A percentile compares a stretch with the other conserved stretches of the same genome.
These are phyloP conservation scores for Penicillium nordicum DNA, from an alignment of 2,329 filamentous ascomycete species.

Conservation along the genomic window DNA sequence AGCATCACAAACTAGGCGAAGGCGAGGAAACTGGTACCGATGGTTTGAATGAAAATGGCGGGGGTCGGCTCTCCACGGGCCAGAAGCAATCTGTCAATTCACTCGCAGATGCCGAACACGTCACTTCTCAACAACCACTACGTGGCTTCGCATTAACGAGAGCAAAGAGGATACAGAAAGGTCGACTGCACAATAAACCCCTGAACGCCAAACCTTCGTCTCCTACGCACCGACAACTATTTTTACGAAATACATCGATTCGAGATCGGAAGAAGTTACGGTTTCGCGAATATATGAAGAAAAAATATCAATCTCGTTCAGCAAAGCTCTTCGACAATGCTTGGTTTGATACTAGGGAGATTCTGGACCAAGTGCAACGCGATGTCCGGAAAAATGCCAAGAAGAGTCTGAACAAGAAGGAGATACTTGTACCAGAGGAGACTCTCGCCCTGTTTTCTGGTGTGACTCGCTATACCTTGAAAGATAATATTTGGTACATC, in stretches of 20 bases:
- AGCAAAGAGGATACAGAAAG: slow-evolving; percentile 2
- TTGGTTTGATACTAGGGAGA: slow-evolving; percentile 27
- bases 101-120: not conserved
- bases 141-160: not conserved
- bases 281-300: slow-evolving; percentile 19
- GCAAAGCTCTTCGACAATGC: slow-evolving; percentile 3
- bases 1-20: too few species aligned
- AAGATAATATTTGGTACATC: slow-evolving; percentile 40
- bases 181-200: not conserved
- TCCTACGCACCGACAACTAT: not conserved
- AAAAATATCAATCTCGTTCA: not conserved
- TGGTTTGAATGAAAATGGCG: not conserved
- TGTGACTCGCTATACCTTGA: slow-evolving; percentile 24
- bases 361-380: slow-evolving; percentile 26
- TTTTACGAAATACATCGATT: slow-evolving; percentile 17
- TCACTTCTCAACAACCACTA: not conserved
- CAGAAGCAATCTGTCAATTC: not conserved
- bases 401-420: slow-evolving; percentile 23
- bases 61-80: not conserved
- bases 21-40: not conserved
- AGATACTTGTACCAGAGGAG: slow-evolving; percentile 35
- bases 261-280: slow-evolving; percentile 28
- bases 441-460: slow-evolving; percentile 35
- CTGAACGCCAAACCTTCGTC: not conserved
- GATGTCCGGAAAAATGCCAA: slow-evolving; percentile 12